Conservation (phyloP, 2,329 filamentous ascomycete species). For the Aspergillus nomiae region DNA sequence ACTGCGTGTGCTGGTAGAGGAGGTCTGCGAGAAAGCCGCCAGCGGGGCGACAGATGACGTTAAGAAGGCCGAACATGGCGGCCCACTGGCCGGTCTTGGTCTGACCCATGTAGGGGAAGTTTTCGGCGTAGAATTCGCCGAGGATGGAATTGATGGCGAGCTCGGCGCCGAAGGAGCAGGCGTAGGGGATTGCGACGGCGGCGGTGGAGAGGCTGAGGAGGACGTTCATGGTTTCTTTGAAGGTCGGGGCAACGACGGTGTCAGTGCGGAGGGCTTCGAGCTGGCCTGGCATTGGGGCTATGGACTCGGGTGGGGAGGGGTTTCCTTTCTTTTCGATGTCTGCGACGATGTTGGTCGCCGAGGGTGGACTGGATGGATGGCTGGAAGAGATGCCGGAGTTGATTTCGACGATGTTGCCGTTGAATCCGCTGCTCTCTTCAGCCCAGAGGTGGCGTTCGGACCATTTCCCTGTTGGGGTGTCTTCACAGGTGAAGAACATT, state of each 20-base stretch:
- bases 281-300: constrained; percentile 51
- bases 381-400: constrained; percentile 25
- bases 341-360: constrained; percentile 23
- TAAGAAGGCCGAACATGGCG: constrained; percentile 57
- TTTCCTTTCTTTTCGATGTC: constrained; percentile 39
- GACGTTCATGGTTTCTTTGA: constrained; percentile 63
- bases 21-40: constrained; percentile 58
- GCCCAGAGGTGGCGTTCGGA: constrained; percentile 66
- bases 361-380: constrained; percentile 27
- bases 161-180: constrained; percentile 63
- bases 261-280: constrained; percentile 59
- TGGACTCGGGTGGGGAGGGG: constrained; percentile 23
- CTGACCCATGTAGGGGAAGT: constrained; percentile 58
- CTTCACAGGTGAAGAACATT: constrained; percentile 73
- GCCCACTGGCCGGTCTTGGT: constrained; percentile 59
- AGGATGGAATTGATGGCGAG: constrained; percentile 63
- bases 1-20: constrained; percentile 54
- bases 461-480: constrained; percentile 84
- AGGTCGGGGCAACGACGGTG: constrained; percentile 62
- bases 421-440: constrained; percentile 39
- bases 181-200: constrained; percentile 57
- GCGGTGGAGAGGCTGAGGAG: constrained; percentile 62
- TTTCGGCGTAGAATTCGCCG: constrained; percentile 59
- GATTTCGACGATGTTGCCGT: constrained; percentile 35
- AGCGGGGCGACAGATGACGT: constrained; percentile 50